These are phyloP conservation scores for Pterocarpus macrocarpus DNA, from an alignment of 306 rosid genomes.

Conservation along the genomic window DNA sequence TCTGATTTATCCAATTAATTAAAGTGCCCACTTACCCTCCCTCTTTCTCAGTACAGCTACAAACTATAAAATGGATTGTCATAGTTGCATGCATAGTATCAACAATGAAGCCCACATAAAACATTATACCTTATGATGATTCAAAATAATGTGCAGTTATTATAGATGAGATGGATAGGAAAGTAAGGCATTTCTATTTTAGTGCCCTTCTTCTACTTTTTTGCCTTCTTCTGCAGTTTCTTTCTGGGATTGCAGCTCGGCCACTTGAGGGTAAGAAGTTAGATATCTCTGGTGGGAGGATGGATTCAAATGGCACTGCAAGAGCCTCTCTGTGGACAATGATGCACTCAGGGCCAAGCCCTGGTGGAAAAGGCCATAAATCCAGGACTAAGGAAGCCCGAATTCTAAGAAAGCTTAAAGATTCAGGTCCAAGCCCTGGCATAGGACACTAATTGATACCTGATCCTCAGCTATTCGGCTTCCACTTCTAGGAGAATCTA, in stretches of 20 bases:
- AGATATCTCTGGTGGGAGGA: neutral
- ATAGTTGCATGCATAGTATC: neutral
- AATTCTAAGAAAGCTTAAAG: slow-evolving; percentile 17
- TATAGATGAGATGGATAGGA: slow-evolving; percentile 32
- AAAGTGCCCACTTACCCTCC: neutral
- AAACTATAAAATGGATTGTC: slow-evolving; percentile 29
- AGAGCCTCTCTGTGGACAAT: slow-evolving; percentile 37
- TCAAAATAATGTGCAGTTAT: slow-evolving; percentile 18
- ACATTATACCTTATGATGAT: slow-evolving; percentile 5
- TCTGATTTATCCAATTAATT: slow-evolving; percentile 37
- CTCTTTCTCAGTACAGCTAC: neutral
- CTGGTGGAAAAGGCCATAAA: slow-evolving; percentile 58
- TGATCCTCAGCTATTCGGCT: slow-evolving; percentile 15
- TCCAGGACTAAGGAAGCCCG: neutral
- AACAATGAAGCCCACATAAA: neutral
- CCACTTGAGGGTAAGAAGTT: slow-evolving; percentile 26
- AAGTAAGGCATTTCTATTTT: slow-evolving; percentile 5
- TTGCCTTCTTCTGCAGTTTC: slow-evolving; percentile 31
- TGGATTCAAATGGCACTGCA: neutral
- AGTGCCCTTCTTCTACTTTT: slow-evolving; percentile 40
- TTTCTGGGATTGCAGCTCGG: slow-evolving; percentile 43
- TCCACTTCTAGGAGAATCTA: neutral
- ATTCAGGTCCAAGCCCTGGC: slow-evolving; percentile 57
- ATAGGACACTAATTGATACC: slow-evolving; percentile 43
- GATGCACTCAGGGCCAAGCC: slow-evolving; percentile 66